These are phyloP conservation scores for Berkeleyomyces basicola DNA, from an alignment of 2,329 filamentous ascomycete genomes.

Conservation along the genomic window DNA sequence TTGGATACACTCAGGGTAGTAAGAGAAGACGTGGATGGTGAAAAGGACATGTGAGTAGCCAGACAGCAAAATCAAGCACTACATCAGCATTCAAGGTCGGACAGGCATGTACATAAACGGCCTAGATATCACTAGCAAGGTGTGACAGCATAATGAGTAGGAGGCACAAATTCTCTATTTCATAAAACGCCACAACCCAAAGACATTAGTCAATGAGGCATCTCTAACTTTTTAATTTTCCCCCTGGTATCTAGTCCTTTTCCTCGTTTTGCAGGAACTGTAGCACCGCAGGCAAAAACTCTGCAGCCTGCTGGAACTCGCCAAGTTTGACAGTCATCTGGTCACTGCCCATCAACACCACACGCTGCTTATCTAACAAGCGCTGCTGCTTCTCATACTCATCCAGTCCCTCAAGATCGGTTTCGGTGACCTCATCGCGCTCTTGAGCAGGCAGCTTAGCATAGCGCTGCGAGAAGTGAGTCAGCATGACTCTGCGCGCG, in stretches of 20 bases:
- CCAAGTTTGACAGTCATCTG: conserved; percentile 58
- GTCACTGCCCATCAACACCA: conserved; percentile 60
- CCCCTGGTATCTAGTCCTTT: conserved; percentile 1
- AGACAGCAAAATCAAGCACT: too few species aligned
- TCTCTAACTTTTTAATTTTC: not conserved
- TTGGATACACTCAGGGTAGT: not conserved
- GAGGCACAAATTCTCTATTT: not conserved
- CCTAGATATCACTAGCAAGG: not conserved
- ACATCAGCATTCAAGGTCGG: too few species aligned
- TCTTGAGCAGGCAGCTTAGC: conserved; percentile 50
- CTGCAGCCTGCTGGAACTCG: conserved; percentile 50
- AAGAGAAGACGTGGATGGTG: not conserved
- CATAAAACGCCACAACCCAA: not conserved
- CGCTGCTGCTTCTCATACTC: conserved; percentile 19
- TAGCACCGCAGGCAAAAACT: conserved; percentile 41
- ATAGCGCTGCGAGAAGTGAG: conserved; percentile 92
- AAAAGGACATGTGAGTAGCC: not conserved
- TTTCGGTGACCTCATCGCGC: conserved; percentile 29
- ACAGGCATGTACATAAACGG: not conserved
- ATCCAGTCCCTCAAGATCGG: conserved; percentile 17
- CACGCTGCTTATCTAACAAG: conserved; percentile 30
- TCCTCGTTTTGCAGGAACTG: conserved; percentile 30
- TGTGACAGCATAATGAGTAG: not conserved
- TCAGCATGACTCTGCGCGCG: conserved; percentile 66
- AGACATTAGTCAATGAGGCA: not conserved